Evolutionary conservation across 768 basidiomycete species (phyloP), one percentile per base, ranked within the genome.

Genomic region (Hericium erinaceus): DNA sequence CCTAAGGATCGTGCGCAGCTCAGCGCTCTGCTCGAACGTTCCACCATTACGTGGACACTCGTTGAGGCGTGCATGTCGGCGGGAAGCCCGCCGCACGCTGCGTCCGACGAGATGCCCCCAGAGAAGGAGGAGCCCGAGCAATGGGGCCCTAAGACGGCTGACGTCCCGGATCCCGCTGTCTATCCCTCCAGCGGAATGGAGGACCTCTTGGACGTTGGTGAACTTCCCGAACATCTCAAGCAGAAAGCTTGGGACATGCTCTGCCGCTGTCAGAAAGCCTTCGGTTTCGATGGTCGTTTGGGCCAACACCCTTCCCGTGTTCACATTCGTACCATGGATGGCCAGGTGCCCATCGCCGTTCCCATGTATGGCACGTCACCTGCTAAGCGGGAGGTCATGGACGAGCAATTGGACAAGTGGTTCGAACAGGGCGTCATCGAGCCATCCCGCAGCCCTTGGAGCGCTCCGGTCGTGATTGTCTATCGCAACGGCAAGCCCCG

Each of bases 401-500:
- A 56, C 9, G 11, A 50, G 15, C 55, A 56, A 22, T 28, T 48
- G 8, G 48, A 50, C 5, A 37, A 26, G 2, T 56, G 55, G 55
- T n/a, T 24, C 12, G 26, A 48, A 18, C 39, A 16, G 40, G 58
- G 37, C 13, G 54, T 55, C n/a, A 37, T 56, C 18, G 53, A 59
- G 37, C 26, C 28, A 4, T 40, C 28, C 18, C 12, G 8, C 10
- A 58, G 44, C 24, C 51, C 51, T 37, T 52, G 51, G 51, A 52
- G 51, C 13, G 51, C 51, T 3, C 55, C 66, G 4, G 64, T 59
- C 1, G 38, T 67, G 3, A 64, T 67, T 16, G 60, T 59, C 3
- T 67, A 63, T 46, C 57, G 58, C 2, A 62, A 64, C 38, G 53
- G 55, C 0, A 67, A 67, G 39, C 48, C 64, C 3, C 48, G 61